phyloP scores from a whole-genome alignment of 176 grass and related monocot species.

The Saccharum spontaneum region DNA sequence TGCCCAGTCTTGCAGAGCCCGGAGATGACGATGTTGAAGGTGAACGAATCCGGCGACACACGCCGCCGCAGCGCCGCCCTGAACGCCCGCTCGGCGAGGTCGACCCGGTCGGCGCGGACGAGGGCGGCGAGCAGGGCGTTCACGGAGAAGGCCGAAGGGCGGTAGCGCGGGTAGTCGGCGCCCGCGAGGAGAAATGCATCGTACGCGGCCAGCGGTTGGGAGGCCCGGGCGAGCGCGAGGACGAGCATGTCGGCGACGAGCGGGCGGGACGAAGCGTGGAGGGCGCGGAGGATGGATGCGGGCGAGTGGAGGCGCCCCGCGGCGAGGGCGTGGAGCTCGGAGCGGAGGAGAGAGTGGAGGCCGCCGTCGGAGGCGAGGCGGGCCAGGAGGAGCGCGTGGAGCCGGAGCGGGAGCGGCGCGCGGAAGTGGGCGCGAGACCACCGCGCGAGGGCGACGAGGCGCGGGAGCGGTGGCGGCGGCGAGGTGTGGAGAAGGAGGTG shows the following conservation, averaged over 20 bases:
- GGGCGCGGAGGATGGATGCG: conserved; percentile 52
- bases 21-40: conserved; percentile 83
- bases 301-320: conserved; percentile 49
- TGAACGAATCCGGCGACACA: conserved; percentile 53
- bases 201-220: conserved; percentile 38
- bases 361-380: conserved; percentile 49
- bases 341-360: conserved; percentile 55
- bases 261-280: conserved; percentile 40
- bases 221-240: conserved; percentile 48
- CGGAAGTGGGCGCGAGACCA: conserved; percentile 60
- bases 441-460: conserved; percentile 53
- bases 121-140: conserved; percentile 66
- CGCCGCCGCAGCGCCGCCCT: conserved; percentile 60
- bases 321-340: conserved; percentile 67
- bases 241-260: conserved; percentile 74
- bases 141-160: conserved; percentile 63
- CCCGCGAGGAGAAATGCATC: conserved; percentile 59
- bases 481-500: conserved; percentile 47
- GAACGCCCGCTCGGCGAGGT: conserved; percentile 56
- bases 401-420: conserved; percentile 52
- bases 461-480: conserved; percentile 33
- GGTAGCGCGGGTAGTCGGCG: conserved; percentile 53
- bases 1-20: conserved; percentile 73
- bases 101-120: conserved; percentile 39
- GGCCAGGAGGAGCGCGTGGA: conserved; percentile 73